phyloP scores from a whole-genome alignment of 176 grass and related monocot genomes.

The Pharus latifolius region DNA sequence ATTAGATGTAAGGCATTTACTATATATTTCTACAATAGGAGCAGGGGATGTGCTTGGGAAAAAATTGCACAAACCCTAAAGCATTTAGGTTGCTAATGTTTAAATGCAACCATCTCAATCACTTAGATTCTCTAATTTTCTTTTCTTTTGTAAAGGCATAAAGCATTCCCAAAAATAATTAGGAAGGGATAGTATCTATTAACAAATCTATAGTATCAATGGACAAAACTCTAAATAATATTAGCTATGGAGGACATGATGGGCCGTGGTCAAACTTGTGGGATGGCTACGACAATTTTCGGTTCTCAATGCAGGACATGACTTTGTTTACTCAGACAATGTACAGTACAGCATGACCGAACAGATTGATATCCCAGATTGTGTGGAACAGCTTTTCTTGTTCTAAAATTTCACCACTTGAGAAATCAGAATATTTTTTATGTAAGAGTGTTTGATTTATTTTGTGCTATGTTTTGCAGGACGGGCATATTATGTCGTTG shows the following conservation, averaged over 20 bases:
- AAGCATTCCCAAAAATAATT: too few species aligned
- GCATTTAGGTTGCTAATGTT: too few species aligned
- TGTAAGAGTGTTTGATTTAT: background rate
- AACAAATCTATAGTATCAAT: background rate
- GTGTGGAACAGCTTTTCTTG: background rate
- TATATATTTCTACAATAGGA: too few species aligned
- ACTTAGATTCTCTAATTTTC: too few species aligned
- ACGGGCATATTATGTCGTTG: background rate
- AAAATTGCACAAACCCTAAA: background rate
- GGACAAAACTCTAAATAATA: background rate
- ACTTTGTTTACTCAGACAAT: background rate
- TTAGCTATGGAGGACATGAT: background rate
- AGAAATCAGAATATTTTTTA: background rate
- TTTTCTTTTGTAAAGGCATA: too few species aligned
- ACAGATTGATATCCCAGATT: background rate
- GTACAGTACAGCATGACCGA: too few species aligned
- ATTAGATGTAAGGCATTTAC: too few species aligned
- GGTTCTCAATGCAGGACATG: background rate
- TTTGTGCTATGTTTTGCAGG: slow-evolving; percentile 14
- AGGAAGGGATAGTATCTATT: background rate
- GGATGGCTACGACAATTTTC: background rate
- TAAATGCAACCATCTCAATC: too few species aligned
- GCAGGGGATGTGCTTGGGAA: too few species aligned
- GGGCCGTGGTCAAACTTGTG: background rate
- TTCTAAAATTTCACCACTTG: background rate